Conservation (phyloP, 305 asterid species). For the Petunia hybrid region DNA sequence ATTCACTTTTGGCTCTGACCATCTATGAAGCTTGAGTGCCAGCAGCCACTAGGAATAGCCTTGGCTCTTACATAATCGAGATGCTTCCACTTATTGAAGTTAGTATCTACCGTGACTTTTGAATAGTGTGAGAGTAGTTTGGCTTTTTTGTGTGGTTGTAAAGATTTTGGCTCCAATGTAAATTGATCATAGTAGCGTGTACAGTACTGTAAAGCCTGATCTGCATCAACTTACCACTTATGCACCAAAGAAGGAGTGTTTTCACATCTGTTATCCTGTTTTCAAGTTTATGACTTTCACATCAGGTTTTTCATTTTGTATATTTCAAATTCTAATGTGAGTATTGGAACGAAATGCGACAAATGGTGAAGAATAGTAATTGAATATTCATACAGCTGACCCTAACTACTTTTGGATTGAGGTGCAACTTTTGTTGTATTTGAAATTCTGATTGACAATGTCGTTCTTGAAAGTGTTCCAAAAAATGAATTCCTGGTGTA, state of each 20-base stretch:
- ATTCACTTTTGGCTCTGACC: conserved; percentile 78
- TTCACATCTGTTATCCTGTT: conserved; percentile 21
- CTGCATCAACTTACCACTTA: neutral
- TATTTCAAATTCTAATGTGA: conserved; percentile 7
- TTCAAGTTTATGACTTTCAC: neutral
- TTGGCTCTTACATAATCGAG: neutral
- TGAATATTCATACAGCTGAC: neutral
- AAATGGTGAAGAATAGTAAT: neutral
- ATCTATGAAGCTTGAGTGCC: neutral
- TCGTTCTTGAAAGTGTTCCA: neutral
- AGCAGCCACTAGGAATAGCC: conserved; percentile 2
- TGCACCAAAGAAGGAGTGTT: conserved; percentile 17
- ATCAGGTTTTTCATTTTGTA: neutral
- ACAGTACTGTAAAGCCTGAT: conserved; percentile 1
- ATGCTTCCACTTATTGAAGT: conserved; percentile 7
- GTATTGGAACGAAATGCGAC: neutral
- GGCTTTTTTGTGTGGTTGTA: neutral
- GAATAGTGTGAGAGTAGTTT: neutral
- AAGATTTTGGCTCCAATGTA: neutral
- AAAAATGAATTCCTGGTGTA: neutral
- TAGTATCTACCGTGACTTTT: neutral
- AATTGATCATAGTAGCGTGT: conserved; percentile 11
- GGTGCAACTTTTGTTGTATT: neutral
- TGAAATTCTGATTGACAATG: neutral
- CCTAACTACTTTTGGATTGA: neutral